Evolutionary conservation across 805 yeast species (phyloP).

Genomic region (Ogataea glucozyma): DNA sequence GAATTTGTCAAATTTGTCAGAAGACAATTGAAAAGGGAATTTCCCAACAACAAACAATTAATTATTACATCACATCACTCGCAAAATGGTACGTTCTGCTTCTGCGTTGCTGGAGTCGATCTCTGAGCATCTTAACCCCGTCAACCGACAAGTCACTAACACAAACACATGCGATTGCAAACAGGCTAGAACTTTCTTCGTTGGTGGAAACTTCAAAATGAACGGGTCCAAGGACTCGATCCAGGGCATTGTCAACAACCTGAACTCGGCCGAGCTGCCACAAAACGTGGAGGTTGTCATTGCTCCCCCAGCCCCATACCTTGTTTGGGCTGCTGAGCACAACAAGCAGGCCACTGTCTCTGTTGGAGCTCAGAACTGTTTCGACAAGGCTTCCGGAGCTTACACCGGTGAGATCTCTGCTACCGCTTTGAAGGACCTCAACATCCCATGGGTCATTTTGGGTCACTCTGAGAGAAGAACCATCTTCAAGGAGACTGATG

Average conservation of each 20-base stretch:
- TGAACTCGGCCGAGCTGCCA: conserved; percentile 78
- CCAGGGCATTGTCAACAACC: conserved; percentile 75
- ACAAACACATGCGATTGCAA: too few relatives aligned
- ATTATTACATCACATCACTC: not conserved
- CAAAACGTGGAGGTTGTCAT: conserved; percentile 86
- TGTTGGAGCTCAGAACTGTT: conserved; percentile 91
- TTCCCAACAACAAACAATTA: not conserved
- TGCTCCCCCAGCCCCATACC: conserved; percentile 95
- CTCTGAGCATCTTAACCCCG: conserved; percentile 21
- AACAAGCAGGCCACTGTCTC: conserved; percentile 72
- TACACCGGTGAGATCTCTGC: conserved; percentile 97
- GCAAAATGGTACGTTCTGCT: conserved; percentile 30
- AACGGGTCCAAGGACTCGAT: conserved; percentile 91
- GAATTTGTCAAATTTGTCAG: too few relatives aligned
- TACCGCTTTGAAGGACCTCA: conserved; percentile 83
- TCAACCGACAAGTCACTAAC: conserved; percentile 16
- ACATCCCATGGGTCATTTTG: conserved; percentile 90
- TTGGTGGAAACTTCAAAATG: conserved; percentile 99
- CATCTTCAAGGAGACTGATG: conserved; percentile 85
- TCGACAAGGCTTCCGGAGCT: conserved; percentile 88
- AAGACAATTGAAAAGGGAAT: too few relatives aligned
- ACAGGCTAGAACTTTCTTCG: conserved; percentile 63
- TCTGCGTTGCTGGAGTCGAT: conserved; percentile 20
- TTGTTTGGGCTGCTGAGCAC: conserved; percentile 68
- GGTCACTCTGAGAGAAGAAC: conserved; percentile 99